Evolutionary conservation across 1,139 yeast species (phyloP), one percentile per base, ranked within the genome.

Genomic region (Taphrina sp.): DNA sequence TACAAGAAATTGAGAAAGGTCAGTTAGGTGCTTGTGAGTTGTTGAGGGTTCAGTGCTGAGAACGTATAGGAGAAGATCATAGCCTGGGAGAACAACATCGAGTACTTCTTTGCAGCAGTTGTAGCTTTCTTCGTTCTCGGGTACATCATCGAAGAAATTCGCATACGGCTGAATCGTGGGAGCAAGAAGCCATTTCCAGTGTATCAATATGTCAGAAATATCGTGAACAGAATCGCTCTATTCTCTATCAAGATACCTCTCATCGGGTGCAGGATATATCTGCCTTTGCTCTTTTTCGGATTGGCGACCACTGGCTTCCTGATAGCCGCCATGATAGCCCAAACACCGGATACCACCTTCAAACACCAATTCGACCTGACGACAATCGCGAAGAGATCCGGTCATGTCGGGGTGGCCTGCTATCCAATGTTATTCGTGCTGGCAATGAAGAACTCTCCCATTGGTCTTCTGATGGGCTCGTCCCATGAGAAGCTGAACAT

Each of bases 401-500:
- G 47, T 5, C 26, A 31, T 17, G 37, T 80, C 58, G 72, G 77
- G 3, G 65, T 75, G 49, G 74, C 74, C 56, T 71, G 77, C 58
- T 67, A 79, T 56, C 87, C 88, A 3, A 58, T 77, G 5, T 64
- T 79, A 42, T 70, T 80, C 19, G 67, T 82, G 42, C 80, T 82
- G 65, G 80, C 82, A 8, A 85, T 85, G 16, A 73, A 87, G 70
- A 85, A 85, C 67, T 85, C 84, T 66, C 69, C 84, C 52, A 68
- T 85, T 64, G 79, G 80, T 61, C 75, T 77, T 74, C 49, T 81
- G 39, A 81, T 88, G 2, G 85, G 88, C 41, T 82, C 88, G 83
- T 73, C 78, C 22, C 77, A 76, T 62, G 72, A 81, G 1, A 75
- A 85, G 43, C 83, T 83, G 65, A 72, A 81, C 58, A 72, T 77